phyloP scores from a whole-genome alignment of 169 alveolate species.

The Cardiosporidium cionae region DNA sequence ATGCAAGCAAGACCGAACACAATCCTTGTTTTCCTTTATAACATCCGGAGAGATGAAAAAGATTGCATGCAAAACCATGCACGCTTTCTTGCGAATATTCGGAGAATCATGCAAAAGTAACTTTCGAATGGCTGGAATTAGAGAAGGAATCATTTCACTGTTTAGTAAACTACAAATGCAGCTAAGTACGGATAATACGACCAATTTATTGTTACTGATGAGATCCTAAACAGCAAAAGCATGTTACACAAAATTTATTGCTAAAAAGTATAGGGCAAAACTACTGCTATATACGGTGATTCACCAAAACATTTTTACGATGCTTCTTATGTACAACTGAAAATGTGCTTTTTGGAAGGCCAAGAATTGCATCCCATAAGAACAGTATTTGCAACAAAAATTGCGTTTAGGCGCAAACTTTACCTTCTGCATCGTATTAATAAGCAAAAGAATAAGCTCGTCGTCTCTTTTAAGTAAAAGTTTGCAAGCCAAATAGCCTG shows the following conservation, averaged over 20 bases:
- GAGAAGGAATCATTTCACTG: conserved; percentile 72
- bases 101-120: conserved; percentile 72
- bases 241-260: neutral
- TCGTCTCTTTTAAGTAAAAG: conserved; percentile 70
- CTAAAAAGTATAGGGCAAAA: neutral
- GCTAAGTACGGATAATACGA: conserved; percentile 75
- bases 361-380: too few species aligned
- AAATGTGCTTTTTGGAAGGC: too few species aligned
- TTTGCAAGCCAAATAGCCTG: conserved; percentile 84
- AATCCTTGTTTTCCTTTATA: too few species aligned
- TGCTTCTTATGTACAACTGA: too few species aligned
- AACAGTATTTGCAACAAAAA: too few species aligned
- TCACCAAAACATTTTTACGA: too few species aligned
- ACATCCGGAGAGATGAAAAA: neutral
- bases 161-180: conserved; percentile 73
- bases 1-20: too few species aligned
- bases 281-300: too few species aligned
- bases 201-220: conserved; percentile 58
- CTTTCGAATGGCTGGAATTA: conserved; percentile 62
- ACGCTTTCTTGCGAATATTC: conserved; percentile 82
- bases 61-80: conserved; percentile 42
- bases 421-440: conserved; percentile 80
- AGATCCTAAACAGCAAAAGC: conserved; percentile 18
- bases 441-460: conserved; percentile 77
- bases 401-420: too few species aligned